Evolutionary conservation across 164 flowering plant species (phyloP), one percentile per base, ranked within the genome.

Genomic region (Piper betle): DNA sequence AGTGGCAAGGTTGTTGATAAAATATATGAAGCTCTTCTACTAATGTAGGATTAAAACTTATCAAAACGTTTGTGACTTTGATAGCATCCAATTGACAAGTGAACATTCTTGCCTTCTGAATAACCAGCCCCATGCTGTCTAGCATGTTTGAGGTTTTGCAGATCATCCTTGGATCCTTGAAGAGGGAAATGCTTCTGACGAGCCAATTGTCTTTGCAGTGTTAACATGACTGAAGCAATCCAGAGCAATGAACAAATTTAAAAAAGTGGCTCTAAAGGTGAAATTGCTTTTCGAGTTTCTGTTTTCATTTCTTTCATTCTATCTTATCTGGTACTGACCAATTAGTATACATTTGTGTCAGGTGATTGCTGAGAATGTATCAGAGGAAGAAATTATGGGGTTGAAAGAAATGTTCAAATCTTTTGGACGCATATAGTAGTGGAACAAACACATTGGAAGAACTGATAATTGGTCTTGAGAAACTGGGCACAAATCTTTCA

Each of bases 321-420:
- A 2, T 19, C 41, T 39, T 46, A 9, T 15, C 50, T 5, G 50
- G 50, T 46, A 39, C n/a, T 25, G 33, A 25, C 33, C 33, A 25
- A 25, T 25, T 25, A 25, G 2, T 25, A 25, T 0, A 25, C 33
- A 25, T 25, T 25, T 25, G 33, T 25, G 33, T 2, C 33, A 25
- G 33, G 33, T 25, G 33, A 25, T 93, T 75, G 99, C 99, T 37
- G 96, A 88, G 71, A 87, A 83, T 66, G 84, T 92, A 55, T 92
- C 98, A 60, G 98, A 92, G 74, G 98, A 92, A 78, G 98, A 92
- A 73, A 92, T 92, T 43, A 79, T 78, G 73, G 98, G 96, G 52
- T 81, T 89, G 80, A 89, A 90, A 77, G 99, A 86, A 72, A 93
- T 93, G 99, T 93, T 93, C 73, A 93, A 82, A 73, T 83, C 91